phyloP scores from a whole-genome alignment of 2,329 filamentous ascomycete genomes.

The Lecanicillium sp. region DNA sequence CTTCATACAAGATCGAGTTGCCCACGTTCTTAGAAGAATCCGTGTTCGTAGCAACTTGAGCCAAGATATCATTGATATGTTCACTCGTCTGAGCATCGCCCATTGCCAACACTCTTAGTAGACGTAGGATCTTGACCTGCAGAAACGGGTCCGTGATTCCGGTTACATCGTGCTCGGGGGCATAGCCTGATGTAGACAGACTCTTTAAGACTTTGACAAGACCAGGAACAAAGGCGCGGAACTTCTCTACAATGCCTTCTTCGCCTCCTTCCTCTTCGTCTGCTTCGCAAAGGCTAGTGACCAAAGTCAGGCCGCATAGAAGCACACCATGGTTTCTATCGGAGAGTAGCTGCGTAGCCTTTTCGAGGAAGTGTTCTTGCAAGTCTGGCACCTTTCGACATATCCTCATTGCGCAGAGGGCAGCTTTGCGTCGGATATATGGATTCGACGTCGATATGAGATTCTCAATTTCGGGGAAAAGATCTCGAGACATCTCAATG shows the following conservation, averaged over 20 bases:
- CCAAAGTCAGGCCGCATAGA: conserved; percentile 83
- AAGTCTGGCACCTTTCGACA: conserved; percentile 96
- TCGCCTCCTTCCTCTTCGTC: conserved; percentile 91
- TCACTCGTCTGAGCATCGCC: conserved; percentile 86
- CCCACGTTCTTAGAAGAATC: conserved; percentile 98
- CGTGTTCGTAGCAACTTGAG: conserved; percentile 95
- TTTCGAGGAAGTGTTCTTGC: conserved; percentile 94
- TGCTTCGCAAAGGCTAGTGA: conserved; percentile 87
- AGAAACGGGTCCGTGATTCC: conserved; percentile 97
- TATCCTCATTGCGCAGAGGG: conserved; percentile 98
- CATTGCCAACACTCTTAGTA: conserved; percentile 78
- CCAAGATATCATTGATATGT: conserved; percentile 96
- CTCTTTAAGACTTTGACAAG: conserved; percentile 88
- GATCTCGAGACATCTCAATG: conserved; percentile 94
- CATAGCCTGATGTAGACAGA: conserved; percentile 89
- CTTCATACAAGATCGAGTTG: conserved; percentile 96
- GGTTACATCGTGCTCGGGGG: conserved; percentile 95
- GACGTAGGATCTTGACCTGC: conserved; percentile 88
- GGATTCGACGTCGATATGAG: conserved; percentile 90
- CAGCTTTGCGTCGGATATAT: conserved; percentile 96
- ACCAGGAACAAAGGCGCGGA: conserved; percentile 75
- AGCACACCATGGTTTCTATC: conserved; percentile 95
- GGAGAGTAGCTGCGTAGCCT: conserved; percentile 77
- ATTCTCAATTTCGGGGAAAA: conserved; percentile 92
- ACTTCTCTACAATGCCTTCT: conserved; percentile 82